Percentiles rank a stretch among this genome's conserved stretches.
Evolutionary conservation across 345 rosid species (phyloP).

Genomic region (Populus deltoides): DNA sequence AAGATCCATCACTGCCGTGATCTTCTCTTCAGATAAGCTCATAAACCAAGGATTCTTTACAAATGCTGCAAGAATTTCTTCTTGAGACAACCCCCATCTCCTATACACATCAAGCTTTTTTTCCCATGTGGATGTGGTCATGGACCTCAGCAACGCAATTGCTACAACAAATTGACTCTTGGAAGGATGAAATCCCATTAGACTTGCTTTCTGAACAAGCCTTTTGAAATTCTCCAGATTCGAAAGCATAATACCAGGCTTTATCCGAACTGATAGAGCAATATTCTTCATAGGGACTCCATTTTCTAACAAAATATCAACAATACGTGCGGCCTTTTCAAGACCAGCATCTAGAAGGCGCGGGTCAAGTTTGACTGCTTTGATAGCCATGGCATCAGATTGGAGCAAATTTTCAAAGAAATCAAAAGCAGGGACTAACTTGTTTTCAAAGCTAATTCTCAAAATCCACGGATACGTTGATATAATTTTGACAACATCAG

Average conservation of each 20-base stretch:
- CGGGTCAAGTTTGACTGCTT: not conserved
- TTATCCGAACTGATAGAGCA: too few relatives aligned
- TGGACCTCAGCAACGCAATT: slow-evolving; percentile 7
- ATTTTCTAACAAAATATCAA: not conserved
- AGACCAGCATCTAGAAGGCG: not conserved
- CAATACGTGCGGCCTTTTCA: not conserved
- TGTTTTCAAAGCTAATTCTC: not conserved
- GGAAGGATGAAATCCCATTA: slow-evolving; percentile 46
- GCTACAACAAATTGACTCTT: slow-evolving; percentile 43
- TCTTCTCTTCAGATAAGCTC: slow-evolving; percentile 24
- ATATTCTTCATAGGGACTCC: slow-evolving; percentile 11
- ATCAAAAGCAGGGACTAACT: slow-evolving; percentile 9
- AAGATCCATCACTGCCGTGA: slow-evolving; percentile 17
- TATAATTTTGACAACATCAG: slow-evolving; percentile 10
- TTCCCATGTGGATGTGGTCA: slow-evolving; percentile 20
- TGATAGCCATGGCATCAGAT: not conserved
- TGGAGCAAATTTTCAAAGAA: slow-evolving; percentile 2
- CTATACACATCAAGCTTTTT: slow-evolving; percentile 10
- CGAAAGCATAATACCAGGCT: not conserved
- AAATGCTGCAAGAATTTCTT: slow-evolving; percentile 24
- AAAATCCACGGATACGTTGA: not conserved
- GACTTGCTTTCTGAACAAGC: slow-evolving; percentile 25
- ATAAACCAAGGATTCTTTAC: slow-evolving; percentile 17
- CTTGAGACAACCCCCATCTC: slow-evolving; percentile 35
- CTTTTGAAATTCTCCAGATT: not conserved